phyloP scores from a whole-genome alignment of 768 basidiomycete species.

The Phlegmacium glaucopus region DNA sequence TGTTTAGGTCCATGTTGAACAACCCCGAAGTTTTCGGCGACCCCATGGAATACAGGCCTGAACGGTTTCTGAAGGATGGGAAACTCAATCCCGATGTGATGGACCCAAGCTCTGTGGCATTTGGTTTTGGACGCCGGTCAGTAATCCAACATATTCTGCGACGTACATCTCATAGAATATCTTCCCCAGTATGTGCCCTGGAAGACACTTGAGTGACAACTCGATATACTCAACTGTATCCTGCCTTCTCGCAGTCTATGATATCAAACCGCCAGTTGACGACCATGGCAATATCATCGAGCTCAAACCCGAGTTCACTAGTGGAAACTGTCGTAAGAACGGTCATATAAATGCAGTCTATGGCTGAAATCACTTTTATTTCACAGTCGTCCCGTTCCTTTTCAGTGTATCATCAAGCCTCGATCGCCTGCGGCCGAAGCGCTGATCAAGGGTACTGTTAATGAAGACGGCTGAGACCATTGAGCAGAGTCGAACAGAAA shows the following conservation, averaged over 20 bases:
- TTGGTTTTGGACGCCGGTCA: conserved; percentile 32
- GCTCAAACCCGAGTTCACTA: conserved; percentile 16
- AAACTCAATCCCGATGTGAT: conserved; percentile 18
- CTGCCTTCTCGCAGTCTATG: conserved; percentile 19
- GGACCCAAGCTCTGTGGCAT: conserved; percentile 23
- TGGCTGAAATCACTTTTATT: too few relatives aligned
- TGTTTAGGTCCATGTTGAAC: conserved; percentile 15
- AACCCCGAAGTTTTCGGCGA: too few relatives aligned
- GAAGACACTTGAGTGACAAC: conserved; percentile 19
- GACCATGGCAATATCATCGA: conserved; percentile 15
- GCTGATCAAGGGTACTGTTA: too few relatives aligned
- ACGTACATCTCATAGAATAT: background rate
- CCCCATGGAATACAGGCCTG: too few relatives aligned
- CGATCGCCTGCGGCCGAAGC: too few relatives aligned
- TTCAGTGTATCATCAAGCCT: too few relatives aligned
- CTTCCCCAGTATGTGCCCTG: conserved; percentile 19
- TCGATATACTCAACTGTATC: conserved; percentile 17
- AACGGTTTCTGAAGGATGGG: conserved; percentile 15
- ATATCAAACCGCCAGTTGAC: conserved; percentile 15
- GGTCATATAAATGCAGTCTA: background rate
- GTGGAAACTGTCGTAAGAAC: conserved; percentile 19
- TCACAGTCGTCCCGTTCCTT: too few relatives aligned
- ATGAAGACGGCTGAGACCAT: too few relatives aligned
- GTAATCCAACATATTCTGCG: conserved; percentile 4
- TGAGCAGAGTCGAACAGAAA: too few relatives aligned